These are phyloP conservation scores for Saturnispora diversa DNA, from an alignment of 805 yeast genomes.

Conservation along the genomic window DNA sequence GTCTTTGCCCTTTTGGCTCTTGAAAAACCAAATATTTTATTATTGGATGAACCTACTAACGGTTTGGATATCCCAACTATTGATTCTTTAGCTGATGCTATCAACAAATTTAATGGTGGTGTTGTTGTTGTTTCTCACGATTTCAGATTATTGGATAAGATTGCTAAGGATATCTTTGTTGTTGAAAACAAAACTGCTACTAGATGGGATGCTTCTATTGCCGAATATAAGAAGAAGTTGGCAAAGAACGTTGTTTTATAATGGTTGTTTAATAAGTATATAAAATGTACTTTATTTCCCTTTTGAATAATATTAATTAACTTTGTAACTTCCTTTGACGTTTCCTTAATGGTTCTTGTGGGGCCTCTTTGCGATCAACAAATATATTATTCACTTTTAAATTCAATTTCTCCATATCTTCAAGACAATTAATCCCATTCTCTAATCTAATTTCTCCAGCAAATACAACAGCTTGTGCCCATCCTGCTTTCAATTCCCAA, in stretches of 20 bases:
- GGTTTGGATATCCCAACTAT: constrained; percentile 98
- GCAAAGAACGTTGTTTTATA: constrained; percentile 81
- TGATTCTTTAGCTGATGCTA: constrained; percentile 95
- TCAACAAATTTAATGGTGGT: constrained; percentile 92
- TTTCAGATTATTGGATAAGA: constrained; percentile 93
- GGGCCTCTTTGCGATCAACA: no score
- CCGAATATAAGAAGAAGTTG: constrained; percentile 88
- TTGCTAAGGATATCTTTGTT: constrained; percentile 94
- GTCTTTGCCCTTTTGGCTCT: constrained; percentile 94
- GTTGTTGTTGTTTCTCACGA: constrained; percentile 98
- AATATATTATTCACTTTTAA: constrained; percentile 5
- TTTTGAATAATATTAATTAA: background rate
- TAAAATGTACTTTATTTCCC: background rate
- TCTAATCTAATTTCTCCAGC: constrained; percentile 69
- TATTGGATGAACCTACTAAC: constrained; percentile 99
- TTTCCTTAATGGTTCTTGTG: background rate
- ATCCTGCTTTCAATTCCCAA: constrained; percentile 94
- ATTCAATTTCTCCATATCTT: constrained; percentile 8
- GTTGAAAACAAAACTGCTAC: constrained; percentile 94
- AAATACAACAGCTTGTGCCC: constrained; percentile 96
- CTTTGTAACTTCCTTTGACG: background rate
- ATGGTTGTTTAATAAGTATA: constrained; percentile 13
- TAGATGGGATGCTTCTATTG: constrained; percentile 89
- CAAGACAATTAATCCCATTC: constrained; percentile 46
- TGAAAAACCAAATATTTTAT: constrained; percentile 88